A percentile compares a stretch with the other conserved stretches of the same genome.
Conservation (phyloP, 257 asterid genomes). For the Penstemon barbatus region DNA sequence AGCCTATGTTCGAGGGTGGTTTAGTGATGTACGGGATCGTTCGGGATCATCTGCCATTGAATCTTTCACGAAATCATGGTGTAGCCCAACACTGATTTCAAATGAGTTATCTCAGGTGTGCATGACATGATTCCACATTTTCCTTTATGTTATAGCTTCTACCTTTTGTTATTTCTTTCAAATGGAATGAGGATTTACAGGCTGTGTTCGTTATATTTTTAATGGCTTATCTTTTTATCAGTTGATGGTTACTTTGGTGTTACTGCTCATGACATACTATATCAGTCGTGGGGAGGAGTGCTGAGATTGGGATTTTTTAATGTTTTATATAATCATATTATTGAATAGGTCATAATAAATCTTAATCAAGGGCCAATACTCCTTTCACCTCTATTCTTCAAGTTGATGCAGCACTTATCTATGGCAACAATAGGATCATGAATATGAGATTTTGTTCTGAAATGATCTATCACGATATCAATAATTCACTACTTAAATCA, state of each 20-base stretch:
- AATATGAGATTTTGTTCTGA: neutral
- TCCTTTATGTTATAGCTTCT: neutral
- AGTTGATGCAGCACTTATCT: slow-evolving; percentile 12
- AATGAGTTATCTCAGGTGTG: slow-evolving; percentile 87
- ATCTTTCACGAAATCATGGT: slow-evolving; percentile 87
- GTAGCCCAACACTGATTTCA: slow-evolving; percentile 83
- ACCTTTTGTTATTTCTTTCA: neutral
- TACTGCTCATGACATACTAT: slow-evolving; percentile 13
- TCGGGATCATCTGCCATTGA: slow-evolving; percentile 79
- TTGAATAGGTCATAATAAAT: neutral
- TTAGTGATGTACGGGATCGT: slow-evolving; percentile 83
- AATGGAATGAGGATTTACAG: slow-evolving; percentile 7
- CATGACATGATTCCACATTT: slow-evolving; percentile 13
- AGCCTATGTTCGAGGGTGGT: slow-evolving; percentile 98
- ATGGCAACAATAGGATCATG: neutral
- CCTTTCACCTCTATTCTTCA: neutral
- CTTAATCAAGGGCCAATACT: neutral
- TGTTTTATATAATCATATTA: neutral
- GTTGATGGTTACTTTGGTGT: neutral
- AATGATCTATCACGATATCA: neutral
- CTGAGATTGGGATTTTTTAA: neutral
- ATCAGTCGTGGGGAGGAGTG: neutral
- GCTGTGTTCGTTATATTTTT: slow-evolving; percentile 3
- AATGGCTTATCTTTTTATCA: neutral
- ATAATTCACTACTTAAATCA: neutral